Percentiles rank a stretch among this genome's conserved stretches.
Conservation (phyloP, 352 stramenopile species). For the Phytophthora cajani region DNA sequence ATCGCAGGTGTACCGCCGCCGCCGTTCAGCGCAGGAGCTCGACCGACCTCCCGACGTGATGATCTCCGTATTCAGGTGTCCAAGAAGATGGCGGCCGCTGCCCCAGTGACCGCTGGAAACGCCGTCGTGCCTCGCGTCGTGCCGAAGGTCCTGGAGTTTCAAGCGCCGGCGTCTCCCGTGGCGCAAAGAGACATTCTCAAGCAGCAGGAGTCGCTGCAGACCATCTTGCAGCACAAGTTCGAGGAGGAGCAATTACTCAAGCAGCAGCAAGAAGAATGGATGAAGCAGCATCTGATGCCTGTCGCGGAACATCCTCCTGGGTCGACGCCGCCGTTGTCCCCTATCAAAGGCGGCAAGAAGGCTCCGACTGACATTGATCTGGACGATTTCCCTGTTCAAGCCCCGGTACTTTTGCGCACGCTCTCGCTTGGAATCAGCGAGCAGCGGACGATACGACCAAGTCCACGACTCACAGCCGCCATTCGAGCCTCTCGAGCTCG, state of each 20-base stretch:
- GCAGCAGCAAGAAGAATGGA: constrained; percentile 79
- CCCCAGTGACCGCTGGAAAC: constrained; percentile 16
- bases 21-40: constrained; percentile 17
- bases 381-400: constrained; percentile 23
- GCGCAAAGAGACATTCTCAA: constrained; percentile 65
- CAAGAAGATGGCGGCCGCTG: constrained; percentile 76
- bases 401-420: constrained; percentile 49
- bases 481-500: constrained; percentile 53
- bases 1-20: constrained; percentile 13
- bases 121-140: background rate
- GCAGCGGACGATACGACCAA: constrained; percentile 37
- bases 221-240: constrained; percentile 66
- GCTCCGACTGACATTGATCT: constrained; percentile 19
- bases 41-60: constrained; percentile 45
- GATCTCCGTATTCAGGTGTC: constrained; percentile 79
- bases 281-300: constrained; percentile 50
- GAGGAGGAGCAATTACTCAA: constrained; percentile 75
- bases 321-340: constrained; percentile 24
- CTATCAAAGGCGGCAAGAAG: constrained; percentile 25
- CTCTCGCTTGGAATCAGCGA: constrained; percentile 49
- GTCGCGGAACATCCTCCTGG: constrained; percentile 14
- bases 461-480: constrained; percentile 51
- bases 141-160: constrained; percentile 43
- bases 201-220: constrained; percentile 66
- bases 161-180: constrained; percentile 65